Evolutionary conservation across 306 rosid genomes (phyloP), one percentile per base, ranked within the genome.

Genomic region (Datisca glomerata): DNA sequence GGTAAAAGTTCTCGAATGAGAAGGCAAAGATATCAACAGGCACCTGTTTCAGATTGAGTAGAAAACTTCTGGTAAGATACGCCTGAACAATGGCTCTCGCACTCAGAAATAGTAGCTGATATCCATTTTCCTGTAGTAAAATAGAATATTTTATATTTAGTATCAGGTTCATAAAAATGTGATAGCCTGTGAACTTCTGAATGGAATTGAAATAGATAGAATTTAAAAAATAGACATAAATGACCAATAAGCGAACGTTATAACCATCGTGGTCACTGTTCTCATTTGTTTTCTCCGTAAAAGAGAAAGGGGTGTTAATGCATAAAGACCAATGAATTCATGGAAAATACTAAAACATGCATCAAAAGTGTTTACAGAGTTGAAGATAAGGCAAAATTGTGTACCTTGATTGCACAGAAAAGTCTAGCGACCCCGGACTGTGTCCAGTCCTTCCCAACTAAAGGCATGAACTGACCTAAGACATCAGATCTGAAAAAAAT

Each of bases 21-120:
- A n/a, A n/a, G n/a, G n/a, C n/a, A 29, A 31, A 29, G 12, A 20
- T 7, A 12, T 32, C 7, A 14, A 29, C 6, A 6, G 3, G 23
- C 16, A 49, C 55, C 55, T 35, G 43, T 49, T 35, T 49, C 14
- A 49, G 44, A 37, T 49, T 49, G 21, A 75, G 55, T 59, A 91
- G 53, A 71, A 91, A 91, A 54, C 68, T 91, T 65, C 98, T 65
- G 17, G 98, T 91, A 12, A 91, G 64, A 73, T 91, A 91, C 14
- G 98, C 96, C 64, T 89, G 98, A 49, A 89, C 89, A 43, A 91
- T 91, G 38, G 98, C 98, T 18, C 98, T 96, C 13, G 98, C 98
- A 68, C 98, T 91, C 59, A 91, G 70, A 73, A 91, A 91, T 40
- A 91, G 76, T 34, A 91, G 80, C 67, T 91, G 98, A 74, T 91